Evolutionary conservation across 305 asterid genomes (phyloP), one percentile per base, ranked within the genome.

Genomic region (Nicotiana rustica): DNA sequence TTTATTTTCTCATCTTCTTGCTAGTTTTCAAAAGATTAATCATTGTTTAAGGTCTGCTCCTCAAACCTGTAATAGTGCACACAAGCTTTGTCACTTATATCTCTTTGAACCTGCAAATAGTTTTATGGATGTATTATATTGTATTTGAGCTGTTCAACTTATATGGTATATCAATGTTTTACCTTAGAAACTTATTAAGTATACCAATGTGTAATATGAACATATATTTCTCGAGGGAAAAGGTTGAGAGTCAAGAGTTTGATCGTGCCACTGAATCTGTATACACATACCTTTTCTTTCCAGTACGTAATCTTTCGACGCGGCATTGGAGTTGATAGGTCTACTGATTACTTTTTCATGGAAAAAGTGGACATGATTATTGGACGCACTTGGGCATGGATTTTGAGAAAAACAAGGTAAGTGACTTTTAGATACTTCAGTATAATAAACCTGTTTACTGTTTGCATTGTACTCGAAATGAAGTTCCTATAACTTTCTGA

Each of bases 251-350:
- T 67, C 62, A 77, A 77, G 49, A 75, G 35, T 82, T 85, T 84
- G 82, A 82, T 75, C 78, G 79, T 68, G 85, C 83, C 70, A 77
- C 86, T 84, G 70, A 83, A 36, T 66, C 36, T 75, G 10, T 21
- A 12, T 75, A 71, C 67, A 49, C 29, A 4, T 67, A 78, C 68
- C 80, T 84, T 79, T 80, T 65, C 80, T 4, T 75, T 83, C 83
- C 86, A 96, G 99, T 96, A 95, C 84, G 87, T 95, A 81, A 93
- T 96, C 84, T 96, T 96, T 89, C 91, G 98, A 83, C 96, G 99
- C 44, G 99, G 99, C 89, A 92, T 96, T 91, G 99, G 99, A 83
- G 81, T 95, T 79, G 99, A 96, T 85, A 90, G 84, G 88, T 95
- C 98, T 36, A 90, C 93, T 82, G 98, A 92, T 88, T 92, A 89